Conservation (phyloP, 2,329 filamentous ascomycete species). For the Penicillium carneum region DNA sequence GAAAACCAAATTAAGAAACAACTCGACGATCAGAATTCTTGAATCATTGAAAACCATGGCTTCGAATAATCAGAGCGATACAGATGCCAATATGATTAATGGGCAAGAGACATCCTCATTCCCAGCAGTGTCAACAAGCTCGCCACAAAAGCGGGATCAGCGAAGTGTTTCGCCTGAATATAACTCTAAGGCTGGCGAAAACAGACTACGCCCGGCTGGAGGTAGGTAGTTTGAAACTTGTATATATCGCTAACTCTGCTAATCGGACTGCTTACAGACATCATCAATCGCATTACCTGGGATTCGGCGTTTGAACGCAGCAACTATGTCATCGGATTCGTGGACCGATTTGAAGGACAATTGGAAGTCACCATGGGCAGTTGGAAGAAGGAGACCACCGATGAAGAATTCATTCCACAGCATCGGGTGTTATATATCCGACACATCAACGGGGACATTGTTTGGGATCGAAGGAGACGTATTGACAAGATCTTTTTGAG, state of each 20-base stretch:
- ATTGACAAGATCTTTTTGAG: constrained; percentile 59
- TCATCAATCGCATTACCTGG: constrained; percentile 60
- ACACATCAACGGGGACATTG: constrained; percentile 47
- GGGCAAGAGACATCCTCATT: background rate
- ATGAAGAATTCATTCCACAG: constrained; percentile 65
- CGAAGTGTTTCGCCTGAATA: constrained; percentile 10
- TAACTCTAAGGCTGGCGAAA: constrained; percentile 25
- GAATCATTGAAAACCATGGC: background rate
- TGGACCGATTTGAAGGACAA: constrained; percentile 61
- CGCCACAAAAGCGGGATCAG: background rate
- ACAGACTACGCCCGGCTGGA: constrained; percentile 30
- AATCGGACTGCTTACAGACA: constrained; percentile 40
- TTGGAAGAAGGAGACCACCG: constrained; percentile 63
- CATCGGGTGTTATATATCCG: constrained; percentile 62
- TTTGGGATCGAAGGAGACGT: constrained; percentile 61
- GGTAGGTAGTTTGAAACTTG: constrained; percentile 14
- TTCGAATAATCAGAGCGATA: background rate
- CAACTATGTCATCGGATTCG: constrained; percentile 61
- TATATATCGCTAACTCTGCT: background rate
- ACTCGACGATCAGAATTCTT: too few species aligned
- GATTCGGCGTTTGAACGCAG: constrained; percentile 54
- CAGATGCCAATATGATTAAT: background rate
- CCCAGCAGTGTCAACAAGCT: too few species aligned
- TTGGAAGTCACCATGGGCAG: constrained; percentile 57
- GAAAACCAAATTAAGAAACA: background rate